Base-by-base conservation (phyloP, 257 asterid genomes). In the Plantago ovata region DNA sequence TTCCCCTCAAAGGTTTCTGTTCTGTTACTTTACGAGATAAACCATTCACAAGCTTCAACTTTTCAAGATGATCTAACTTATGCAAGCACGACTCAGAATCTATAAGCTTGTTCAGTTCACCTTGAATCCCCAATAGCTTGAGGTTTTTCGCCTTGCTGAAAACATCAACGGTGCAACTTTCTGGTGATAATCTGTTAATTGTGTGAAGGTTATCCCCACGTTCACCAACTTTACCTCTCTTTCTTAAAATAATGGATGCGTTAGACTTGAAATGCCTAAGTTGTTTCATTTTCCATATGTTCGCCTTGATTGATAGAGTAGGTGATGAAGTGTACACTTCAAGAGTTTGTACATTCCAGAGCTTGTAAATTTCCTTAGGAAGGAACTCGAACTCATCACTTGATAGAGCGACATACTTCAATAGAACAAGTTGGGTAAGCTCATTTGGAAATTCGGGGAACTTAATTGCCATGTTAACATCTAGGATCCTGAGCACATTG, bases 161-260 rank as follows among this genome's bases (percentile, higher is more conserved):
- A 19, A 47, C 53, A 14, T 47, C 53, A 14, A 13, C 19, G 5
- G 53, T 47, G 18, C 53, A 47, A 47, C 53, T 47, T 47, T 47
- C 23, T 0, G 23, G 20, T 10, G 20, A 47, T n/a, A 47, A 47
- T n/a, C 20, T 14, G 6, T 19, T 41, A 41, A 41, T 10, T 10
- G 46, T 41, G 13, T 10, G 13, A 41, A 41, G 46, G 46, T 41
- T 41, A 0, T 41, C 46, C 13, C 46, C 46, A 10, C 46, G 4
- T 41, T 41, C n/a, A 41, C 46, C 46, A 6, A 3, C 10, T 1
- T 14, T 12, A 10, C n/a, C n/a, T n/a, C 0, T 1, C 3, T 47
- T 47, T 5, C 10, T 19, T 3, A 47, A 15, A 5, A 47, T 47
- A 20, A 41, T 47, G 6, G 53, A 47, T 0, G 53, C 53, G 3